Conservation (phyloP, 129 eudicot genomes). For the Artemisia tridentata region DNA sequence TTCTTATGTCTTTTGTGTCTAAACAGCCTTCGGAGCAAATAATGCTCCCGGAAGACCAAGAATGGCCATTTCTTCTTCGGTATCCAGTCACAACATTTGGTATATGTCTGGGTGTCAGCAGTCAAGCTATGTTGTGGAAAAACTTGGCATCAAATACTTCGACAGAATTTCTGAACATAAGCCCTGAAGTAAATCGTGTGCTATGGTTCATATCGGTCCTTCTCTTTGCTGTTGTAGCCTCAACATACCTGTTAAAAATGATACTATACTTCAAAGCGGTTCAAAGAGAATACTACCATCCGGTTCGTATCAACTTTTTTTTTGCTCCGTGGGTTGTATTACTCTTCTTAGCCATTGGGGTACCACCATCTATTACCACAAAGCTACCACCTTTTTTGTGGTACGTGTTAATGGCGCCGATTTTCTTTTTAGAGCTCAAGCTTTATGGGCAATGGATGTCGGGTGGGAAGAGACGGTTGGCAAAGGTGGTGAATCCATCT, state of each 20-base stretch:
- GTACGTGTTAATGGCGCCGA: constrained; percentile 66
- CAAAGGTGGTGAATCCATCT: constrained; percentile 17
- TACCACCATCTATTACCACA: constrained; percentile 41
- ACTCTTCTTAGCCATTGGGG: constrained; percentile 53
- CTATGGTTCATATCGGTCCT: constrained; percentile 8
- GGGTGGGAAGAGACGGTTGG: constrained; percentile 64
- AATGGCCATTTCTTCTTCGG: constrained; percentile 12
- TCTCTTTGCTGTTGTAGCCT: constrained; percentile 8
- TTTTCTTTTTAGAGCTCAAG: constrained; percentile 54
- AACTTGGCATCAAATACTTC: neutral
- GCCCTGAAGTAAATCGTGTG: constrained; percentile 4
- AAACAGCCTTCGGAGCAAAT: constrained; percentile 14
- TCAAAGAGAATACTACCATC: constrained; percentile 17
- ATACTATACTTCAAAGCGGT: constrained; percentile 14
- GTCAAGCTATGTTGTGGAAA: constrained; percentile 19
- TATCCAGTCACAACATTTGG: constrained; percentile 13
- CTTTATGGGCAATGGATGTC: constrained; percentile 91
- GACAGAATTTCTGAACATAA: constrained; percentile 10
- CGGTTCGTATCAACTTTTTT: constrained; percentile 38
- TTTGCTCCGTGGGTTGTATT: constrained; percentile 66
- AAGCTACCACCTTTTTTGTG: constrained; percentile 38
- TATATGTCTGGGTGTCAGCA: neutral
- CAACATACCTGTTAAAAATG: neutral
- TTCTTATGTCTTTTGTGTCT: neutral
- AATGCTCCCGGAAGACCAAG: constrained; percentile 10